Evolutionary conservation across 306 rosid species (phyloP), one percentile per base, ranked within the genome.

Genomic region (Gynostemma pentaphyllum): DNA sequence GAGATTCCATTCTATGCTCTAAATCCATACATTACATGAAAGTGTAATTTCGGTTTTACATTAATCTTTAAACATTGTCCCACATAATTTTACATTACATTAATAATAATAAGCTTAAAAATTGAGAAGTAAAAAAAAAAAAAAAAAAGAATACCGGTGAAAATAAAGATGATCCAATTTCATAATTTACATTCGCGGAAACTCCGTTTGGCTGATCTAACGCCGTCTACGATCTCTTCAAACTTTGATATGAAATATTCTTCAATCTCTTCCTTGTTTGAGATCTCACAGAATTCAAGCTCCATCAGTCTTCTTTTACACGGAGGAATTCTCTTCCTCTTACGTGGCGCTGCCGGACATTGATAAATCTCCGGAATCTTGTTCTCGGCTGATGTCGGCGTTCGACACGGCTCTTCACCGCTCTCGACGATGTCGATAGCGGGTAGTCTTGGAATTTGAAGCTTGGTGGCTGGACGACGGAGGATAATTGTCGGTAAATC

Each of bases 301-400:
- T 74, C 82, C 23, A 75, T 44, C 32, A 81, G 53, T 34, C 78
- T 79, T 39, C 87, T 61, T 68, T 80, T 79, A 72, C 84, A 79
- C 7, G 76, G 39, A 2, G 74, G 50, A 3, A 26, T 74, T 30
- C 72, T 59, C 40, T 57, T 71, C 7, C 80, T 76, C 69, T 82
- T 82, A 45, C 78, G 19, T 7, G 72, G 72, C 19, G 72, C 72
- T 13, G 72, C 64, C 72, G 72, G 64, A 52, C 64, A 54, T 15
- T 28, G 61, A 2, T 10, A 15, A 16, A 54, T 21, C 7, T 8
- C 64, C 42, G 64, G 72, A 53, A 68, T 68, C 53, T 54, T 68
- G 42, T 54, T 40, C 64, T 68, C 51, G 1, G 23, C 65, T 2
- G 72, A 68, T 4, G 51, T 68, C 9, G 72, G 64, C 52, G 72